Evolutionary conservation across 805 yeast species (phyloP), one percentile per base, ranked within the genome.

Genomic region (Hanseniaspora clermontiae): DNA sequence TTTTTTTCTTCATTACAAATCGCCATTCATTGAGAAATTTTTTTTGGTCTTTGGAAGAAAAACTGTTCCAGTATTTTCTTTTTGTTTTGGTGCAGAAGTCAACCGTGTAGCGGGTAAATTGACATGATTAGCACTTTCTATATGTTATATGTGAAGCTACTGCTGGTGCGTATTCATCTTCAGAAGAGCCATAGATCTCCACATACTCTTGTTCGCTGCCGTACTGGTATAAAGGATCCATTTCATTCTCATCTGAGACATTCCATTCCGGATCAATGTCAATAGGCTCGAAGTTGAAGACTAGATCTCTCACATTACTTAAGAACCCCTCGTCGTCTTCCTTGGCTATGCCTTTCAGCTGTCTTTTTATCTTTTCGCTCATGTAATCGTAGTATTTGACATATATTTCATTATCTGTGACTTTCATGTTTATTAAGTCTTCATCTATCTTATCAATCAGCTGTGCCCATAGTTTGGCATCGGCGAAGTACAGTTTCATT

Each of bases 401-500:
- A n/a, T 24, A 12, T 5, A 9, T 19, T 5, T 17, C 43, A 14
- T 45, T 40, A 14, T 19, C 43, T 3, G 43, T 31, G 17, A 47
- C 31, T 19, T 42, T 36, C 20, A 48, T 5, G 31, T 40, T 54
- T 2, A 38, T 32, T 3, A 24, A 11, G 27, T 37, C 37, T 10
- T 8, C 3, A 27, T 54, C 57, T 1, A 48, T 19, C 12, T 48
- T 34, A 5, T 39, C 11, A 2, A 47, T 31, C 5, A 40, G 12
- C 7, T 15, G 15, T 12, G 6, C n/a, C 52, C 51, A 54, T 24
- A 15, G 0, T 12, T 14, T 10, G 12, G 37, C 4, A 60, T 65
- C 65, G 2, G 66, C 37, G 19, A 66, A 49, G 9, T 55, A 40
- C 15, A 62, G 65, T 10, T 51, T 34, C 57, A 67, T 67, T 29